Conservation (phyloP, 2,329 filamentous ascomycete species). For the Elsinoe perseae region DNA sequence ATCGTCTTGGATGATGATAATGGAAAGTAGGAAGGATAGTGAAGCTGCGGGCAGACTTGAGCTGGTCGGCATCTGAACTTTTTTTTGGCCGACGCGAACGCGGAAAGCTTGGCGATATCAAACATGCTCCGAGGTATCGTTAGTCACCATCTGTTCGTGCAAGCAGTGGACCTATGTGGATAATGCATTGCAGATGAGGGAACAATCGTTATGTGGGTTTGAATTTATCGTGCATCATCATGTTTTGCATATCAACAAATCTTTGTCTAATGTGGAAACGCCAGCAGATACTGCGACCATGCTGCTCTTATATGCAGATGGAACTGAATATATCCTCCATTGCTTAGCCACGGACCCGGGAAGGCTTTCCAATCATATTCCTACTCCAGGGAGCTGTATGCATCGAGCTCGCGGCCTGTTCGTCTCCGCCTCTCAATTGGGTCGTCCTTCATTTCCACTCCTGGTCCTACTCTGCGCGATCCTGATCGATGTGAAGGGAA, state of each 20-base stretch:
- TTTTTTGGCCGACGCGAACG: slow-evolving; percentile 13
- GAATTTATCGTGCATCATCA: neutral
- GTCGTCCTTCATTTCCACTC: slow-evolving; percentile 69
- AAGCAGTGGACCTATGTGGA: neutral
- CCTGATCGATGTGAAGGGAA: slow-evolving; percentile 53
- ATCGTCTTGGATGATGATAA: slow-evolving; percentile 32
- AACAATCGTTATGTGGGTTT: neutral
- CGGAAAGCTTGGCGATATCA: slow-evolving; percentile 12
- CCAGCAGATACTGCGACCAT: neutral
- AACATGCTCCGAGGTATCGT: neutral
- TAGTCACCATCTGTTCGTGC: too few species aligned
- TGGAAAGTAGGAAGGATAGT: neutral
- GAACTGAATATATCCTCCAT: neutral
- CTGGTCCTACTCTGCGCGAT: slow-evolving; percentile 64
- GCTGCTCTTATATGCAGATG: slow-evolving; percentile 2
- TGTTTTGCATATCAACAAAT: neutral
- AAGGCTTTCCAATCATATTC: neutral
- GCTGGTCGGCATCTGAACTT: slow-evolving; percentile 9
- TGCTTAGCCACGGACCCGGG: neutral
- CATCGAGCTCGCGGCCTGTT: slow-evolving; percentile 50
- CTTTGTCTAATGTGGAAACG: neutral
- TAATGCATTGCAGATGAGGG: neutral
- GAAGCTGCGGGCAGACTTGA: neutral
- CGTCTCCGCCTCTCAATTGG: slow-evolving; percentile 49
- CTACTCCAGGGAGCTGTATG: slow-evolving; percentile 62